These are phyloP conservation scores for Capsella rubella DNA, from an alignment of 441 rosid species.

Conservation along the genomic window DNA sequence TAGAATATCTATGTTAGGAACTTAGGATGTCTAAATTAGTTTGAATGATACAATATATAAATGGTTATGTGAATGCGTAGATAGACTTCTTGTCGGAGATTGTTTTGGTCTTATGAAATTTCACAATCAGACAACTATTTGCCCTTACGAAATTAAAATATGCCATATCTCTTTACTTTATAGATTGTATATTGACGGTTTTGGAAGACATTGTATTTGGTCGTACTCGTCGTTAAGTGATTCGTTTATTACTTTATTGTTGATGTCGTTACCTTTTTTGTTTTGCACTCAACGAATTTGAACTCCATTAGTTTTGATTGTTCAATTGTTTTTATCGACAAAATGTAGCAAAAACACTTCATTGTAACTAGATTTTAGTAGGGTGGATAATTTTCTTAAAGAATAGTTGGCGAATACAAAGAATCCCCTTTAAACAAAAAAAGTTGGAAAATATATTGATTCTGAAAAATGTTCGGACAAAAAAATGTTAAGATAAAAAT, in stretches of 20 bases:
- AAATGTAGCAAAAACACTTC: constrained; percentile 17
- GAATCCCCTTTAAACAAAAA: constrained; percentile 7
- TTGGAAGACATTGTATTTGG: constrained; percentile 5
- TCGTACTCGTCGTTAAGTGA: neutral
- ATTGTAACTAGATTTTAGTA: neutral
- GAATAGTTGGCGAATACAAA: constrained; percentile 9
- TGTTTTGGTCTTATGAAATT: neutral
- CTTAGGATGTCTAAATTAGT: neutral
- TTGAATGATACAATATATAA: neutral
- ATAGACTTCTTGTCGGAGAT: constrained; percentile 4
- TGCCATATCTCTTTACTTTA: neutral
- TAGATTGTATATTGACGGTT: neutral
- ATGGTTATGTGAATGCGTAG: constrained; percentile 17
- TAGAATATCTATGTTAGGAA: neutral
- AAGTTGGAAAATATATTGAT: constrained; percentile 19
- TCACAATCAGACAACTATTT: neutral
- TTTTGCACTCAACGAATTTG: neutral
- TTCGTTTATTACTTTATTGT: neutral
- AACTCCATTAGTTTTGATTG: constrained; percentile 2
- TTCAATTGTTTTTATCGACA: neutral
- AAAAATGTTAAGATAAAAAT: neutral
- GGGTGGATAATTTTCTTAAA: neutral
- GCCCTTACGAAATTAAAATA: neutral
- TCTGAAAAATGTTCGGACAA: neutral
- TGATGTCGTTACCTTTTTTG: neutral